Base-by-base conservation (phyloP, 441 rosid species). In the Erysimum pusillum region DNA sequence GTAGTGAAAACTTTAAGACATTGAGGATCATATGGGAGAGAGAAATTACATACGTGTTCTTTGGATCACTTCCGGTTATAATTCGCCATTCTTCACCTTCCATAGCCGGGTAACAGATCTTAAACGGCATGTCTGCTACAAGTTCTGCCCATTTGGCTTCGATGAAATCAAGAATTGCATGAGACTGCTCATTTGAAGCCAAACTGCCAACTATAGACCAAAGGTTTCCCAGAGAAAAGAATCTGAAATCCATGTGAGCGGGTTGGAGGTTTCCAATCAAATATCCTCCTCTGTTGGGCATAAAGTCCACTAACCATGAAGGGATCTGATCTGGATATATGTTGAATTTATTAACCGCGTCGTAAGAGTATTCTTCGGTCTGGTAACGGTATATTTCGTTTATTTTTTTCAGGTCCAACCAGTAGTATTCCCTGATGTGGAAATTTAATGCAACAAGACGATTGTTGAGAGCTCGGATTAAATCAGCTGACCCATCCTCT, bases 341-440 rank as follows among this genome's bases (percentile, higher is more conserved):
- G 73, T 93, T 93, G 82, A 93, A 93, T 86, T 93, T 93, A 42
- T 91, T 93, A 63, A 91, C 97, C 0, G 97, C 98, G 39, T 93
- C 95, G 8, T 85, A 93, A 15, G 98, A 93, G 86, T 93, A 91
- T 69, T 93, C 98, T 39, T 91, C 96, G 0, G 96, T 91, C 79
- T 87, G 85, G 80, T 89, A 91, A 15, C 92, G 90, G 74, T 91
- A 89, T 20, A 91, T 89, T 67, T 89, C 94, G 67, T 91, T 91
- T 4, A 91, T 77, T 41, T 89, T 91, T 48, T 78, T 89, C 83
- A 87, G 25, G 76, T 91, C 97, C 36, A 85, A 82, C 97, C 94
- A 93, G 68, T 91, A 93, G 80, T 93, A 93, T 63, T 93, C 98
- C 61, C 96, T 86, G 32, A 91, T 87, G 85, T 92, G 98, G 87